Percentiles rank a stretch among this genome's conserved stretches.
These are phyloP conservation scores for Chaetothyriales sp. DNA, from an alignment of 2,329 filamentous ascomycete genomes.

Conservation along the genomic window DNA sequence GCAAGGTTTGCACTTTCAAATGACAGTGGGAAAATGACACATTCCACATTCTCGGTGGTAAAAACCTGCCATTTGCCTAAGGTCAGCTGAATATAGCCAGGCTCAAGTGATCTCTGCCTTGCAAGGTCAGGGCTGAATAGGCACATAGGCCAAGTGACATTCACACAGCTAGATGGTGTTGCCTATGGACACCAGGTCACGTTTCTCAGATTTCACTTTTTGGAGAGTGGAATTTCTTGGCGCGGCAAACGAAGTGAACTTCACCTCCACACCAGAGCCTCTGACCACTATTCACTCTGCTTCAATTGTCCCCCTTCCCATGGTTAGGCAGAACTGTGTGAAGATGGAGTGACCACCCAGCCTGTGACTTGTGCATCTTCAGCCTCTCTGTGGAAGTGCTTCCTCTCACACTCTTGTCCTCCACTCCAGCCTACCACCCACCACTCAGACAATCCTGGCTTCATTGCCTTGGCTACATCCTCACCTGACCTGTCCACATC, in stretches of 20 bases:
- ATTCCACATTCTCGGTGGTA: background rate
- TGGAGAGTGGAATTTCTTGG: background rate
- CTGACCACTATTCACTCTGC: background rate
- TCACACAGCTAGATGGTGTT: background rate
- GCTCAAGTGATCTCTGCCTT: background rate
- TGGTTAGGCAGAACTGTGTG: background rate
- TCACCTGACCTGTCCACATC: background rate
- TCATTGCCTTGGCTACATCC: background rate
- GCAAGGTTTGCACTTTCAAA: background rate
- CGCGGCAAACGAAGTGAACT: background rate
- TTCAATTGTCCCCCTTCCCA: background rate
- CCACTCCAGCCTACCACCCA: background rate
- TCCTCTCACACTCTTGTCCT: background rate
- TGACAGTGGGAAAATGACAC: background rate
- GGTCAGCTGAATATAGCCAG: background rate
- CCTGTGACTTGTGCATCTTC: background rate
- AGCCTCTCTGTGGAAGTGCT: background rate
- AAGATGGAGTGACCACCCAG: background rate
- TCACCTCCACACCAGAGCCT: background rate
- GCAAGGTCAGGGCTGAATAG: background rate
- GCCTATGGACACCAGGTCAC: background rate
- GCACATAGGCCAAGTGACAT: background rate
- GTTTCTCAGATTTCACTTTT: background rate
- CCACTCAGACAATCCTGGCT: background rate
- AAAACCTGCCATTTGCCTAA: background rate